phyloP scores from a whole-genome alignment of 352 stramenopile species.

The Pythium plurisporium region DNA sequence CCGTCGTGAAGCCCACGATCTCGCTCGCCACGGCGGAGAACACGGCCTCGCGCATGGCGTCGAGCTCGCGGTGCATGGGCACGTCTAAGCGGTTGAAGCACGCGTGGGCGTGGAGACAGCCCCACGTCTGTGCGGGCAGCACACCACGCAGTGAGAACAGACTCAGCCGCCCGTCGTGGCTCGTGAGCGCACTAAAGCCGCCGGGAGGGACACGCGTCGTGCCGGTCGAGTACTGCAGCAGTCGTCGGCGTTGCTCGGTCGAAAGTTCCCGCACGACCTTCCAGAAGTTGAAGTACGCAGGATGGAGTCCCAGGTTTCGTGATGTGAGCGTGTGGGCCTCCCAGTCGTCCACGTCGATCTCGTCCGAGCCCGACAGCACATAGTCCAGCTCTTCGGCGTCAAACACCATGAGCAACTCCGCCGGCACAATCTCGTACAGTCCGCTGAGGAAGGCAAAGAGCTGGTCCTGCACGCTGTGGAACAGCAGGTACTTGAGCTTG shows the following conservation, averaged over 20 bases:
- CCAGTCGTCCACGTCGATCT: constrained; percentile 97
- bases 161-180: constrained; percentile 4
- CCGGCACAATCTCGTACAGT: constrained; percentile 95
- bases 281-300: constrained; percentile 10
- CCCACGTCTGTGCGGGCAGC: neutral
- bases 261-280: constrained; percentile 57
- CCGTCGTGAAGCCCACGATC: constrained; percentile 7
- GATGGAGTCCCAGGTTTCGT: constrained; percentile 18
- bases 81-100: constrained; percentile 12
- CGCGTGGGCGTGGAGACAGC: constrained; percentile 43
- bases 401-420: constrained; percentile 93
- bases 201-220: constrained; percentile 5
- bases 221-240: constrained; percentile 32
- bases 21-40: neutral
- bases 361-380: constrained; percentile 93
- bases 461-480: constrained; percentile 51
- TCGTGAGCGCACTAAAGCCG: constrained; percentile 11
- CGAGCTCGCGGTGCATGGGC: neutral
- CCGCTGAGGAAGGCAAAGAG: constrained; percentile 80
- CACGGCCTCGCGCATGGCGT: constrained; percentile 3
- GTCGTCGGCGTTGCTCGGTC: constrained; percentile 18
- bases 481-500: constrained; percentile 59
- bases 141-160: constrained; percentile 19
- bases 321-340: constrained; percentile 84
- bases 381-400: constrained; percentile 97